phyloP scores from a whole-genome alignment of 805 yeast species.

The Yamadazyma scolyti region DNA sequence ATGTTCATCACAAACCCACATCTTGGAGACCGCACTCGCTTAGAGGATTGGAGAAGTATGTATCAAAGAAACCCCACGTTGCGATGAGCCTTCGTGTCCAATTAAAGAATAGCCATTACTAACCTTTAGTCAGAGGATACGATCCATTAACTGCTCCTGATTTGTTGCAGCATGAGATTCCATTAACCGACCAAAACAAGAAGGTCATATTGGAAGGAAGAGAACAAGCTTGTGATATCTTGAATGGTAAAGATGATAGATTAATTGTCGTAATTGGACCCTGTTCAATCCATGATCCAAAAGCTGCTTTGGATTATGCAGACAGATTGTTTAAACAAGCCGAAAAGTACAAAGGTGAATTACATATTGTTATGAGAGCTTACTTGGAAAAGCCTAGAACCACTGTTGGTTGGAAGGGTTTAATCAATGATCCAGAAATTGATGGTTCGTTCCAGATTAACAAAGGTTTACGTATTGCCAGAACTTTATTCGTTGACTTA shows the following conservation, averaged over 20 bases:
- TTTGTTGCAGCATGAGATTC: conserved; percentile 78
- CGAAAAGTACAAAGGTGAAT: conserved; percentile 69
- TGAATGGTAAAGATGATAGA: conserved; percentile 77
- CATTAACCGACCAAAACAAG: conserved; percentile 52
- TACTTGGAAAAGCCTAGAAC: conserved; percentile 98
- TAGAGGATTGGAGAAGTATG: conserved; percentile 53
- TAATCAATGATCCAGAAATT: conserved; percentile 94
- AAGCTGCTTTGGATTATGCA: conserved; percentile 87
- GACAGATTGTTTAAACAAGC: conserved; percentile 60
- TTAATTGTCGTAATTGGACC: conserved; percentile 90
- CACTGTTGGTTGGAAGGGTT: conserved; percentile 98
- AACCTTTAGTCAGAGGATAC: conserved; percentile 59
- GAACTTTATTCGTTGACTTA: conserved; percentile 79
- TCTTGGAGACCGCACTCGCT: conserved; percentile 75
- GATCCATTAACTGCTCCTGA: conserved; percentile 95
- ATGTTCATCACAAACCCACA: conserved; percentile 87
- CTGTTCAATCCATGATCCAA: conserved; percentile 92
- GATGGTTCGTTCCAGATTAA: conserved; percentile 91
- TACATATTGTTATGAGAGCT: conserved; percentile 92
- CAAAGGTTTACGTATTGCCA: conserved; percentile 85
- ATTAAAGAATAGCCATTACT: conserved; percentile 1
- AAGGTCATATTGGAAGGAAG: conserved; percentile 75
- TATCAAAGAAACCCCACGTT: conserved; percentile 8
- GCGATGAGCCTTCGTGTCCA: conserved; percentile 1
- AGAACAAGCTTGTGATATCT: conserved; percentile 69